phyloP scores from a whole-genome alignment of 1,139 yeast genomes.

The Taphrina deformans region DNA sequence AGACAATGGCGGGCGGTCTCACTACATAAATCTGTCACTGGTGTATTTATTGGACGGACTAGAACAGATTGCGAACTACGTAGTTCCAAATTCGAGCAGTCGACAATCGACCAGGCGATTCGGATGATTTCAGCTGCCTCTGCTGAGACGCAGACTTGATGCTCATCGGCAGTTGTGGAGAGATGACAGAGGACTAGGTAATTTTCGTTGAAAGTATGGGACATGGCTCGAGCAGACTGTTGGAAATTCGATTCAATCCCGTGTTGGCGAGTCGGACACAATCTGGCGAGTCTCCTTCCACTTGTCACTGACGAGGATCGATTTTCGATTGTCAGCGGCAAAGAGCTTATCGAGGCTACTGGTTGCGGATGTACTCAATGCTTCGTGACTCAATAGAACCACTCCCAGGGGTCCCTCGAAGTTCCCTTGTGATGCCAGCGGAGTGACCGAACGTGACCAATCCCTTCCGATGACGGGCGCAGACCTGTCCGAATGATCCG shows the following conservation, averaged over 20 bases:
- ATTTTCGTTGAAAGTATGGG: conserved; percentile 2
- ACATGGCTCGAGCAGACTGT: neutral
- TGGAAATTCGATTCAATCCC: neutral
- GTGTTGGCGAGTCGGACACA: neutral
- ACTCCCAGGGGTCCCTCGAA: too few relatives aligned
- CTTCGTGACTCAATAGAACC: too few relatives aligned
- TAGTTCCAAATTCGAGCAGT: conserved; percentile 46
- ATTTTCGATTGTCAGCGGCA: too few relatives aligned
- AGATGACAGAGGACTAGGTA: conserved; percentile 48
- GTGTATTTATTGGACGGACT: conserved; percentile 66
- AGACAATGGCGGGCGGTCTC: conserved; percentile 31
- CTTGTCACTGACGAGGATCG: too few relatives aligned
- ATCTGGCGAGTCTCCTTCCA: too few relatives aligned
- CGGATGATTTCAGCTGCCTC: conserved; percentile 69
- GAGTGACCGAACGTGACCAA: too few relatives aligned
- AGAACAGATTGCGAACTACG: conserved; percentile 51
- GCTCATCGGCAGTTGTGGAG: conserved; percentile 70
- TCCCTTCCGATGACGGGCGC: too few relatives aligned
- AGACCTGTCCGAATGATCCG: too few relatives aligned
- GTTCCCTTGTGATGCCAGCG: too few relatives aligned
- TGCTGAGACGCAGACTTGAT: conserved; percentile 57
- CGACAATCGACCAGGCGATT: conserved; percentile 62
- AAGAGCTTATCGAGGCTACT: too few relatives aligned
- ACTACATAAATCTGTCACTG: conserved; percentile 63
- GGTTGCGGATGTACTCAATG: too few relatives aligned